A percentile compares a stretch with the other conserved stretches of the same genome.
Conservation (phyloP, 139 green algal genomes). For the Coelastrella sp. region DNA sequence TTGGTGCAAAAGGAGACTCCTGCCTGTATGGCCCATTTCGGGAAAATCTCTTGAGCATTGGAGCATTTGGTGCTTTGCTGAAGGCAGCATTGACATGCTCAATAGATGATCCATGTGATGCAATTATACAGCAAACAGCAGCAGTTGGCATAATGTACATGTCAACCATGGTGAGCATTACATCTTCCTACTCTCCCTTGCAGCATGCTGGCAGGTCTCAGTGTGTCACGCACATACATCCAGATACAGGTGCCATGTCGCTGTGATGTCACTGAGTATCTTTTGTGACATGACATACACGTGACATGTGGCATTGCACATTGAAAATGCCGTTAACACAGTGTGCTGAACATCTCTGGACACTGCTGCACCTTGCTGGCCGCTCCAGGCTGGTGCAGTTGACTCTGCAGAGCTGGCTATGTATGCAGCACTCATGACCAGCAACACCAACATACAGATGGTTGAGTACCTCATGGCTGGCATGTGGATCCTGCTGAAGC, state of each 20-base stretch:
- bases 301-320: too few species aligned
- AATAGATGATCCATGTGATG: slow-evolving; percentile 62
- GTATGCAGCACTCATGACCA: slow-evolving; percentile 70
- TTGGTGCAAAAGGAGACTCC: slow-evolving; percentile 65
- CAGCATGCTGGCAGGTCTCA: too few species aligned
- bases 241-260: too few species aligned
- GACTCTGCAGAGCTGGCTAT: slow-evolving; percentile 70
- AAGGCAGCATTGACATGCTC: slow-evolving; percentile 67
- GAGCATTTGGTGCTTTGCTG: slow-evolving; percentile 70
- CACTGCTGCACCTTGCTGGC: not conserved
- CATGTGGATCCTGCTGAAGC: slow-evolving; percentile 85
- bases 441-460: slow-evolving; percentile 69
- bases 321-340: too few species aligned
- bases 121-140: slow-evolving; percentile 78
- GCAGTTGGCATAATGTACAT: slow-evolving; percentile 85
- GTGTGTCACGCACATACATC: too few species aligned
- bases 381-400: slow-evolving; percentile 61
- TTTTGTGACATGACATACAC: not conserved
- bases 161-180: slow-evolving; percentile 69
- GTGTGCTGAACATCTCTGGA: not conserved
- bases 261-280: too few species aligned
- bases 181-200: not conserved
- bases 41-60: slow-evolving; percentile 58
- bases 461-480: slow-evolving; percentile 75
- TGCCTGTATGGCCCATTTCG: slow-evolving; percentile 69